phyloP scores from a whole-genome alignment of 352 stramenopile species.

The Phytophthora melonis region DNA sequence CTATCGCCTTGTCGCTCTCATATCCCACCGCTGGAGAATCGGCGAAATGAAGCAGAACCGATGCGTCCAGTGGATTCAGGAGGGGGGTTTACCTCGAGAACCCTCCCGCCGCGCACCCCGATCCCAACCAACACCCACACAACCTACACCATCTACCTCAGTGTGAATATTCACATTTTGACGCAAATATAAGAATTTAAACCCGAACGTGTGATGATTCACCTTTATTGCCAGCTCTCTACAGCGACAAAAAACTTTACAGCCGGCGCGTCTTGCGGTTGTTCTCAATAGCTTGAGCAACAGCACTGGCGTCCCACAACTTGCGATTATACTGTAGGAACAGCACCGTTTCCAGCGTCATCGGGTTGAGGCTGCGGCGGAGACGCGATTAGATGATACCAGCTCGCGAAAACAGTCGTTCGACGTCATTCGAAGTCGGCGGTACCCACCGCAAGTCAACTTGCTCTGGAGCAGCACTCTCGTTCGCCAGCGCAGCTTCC shows the following conservation, averaged over 20 bases:
- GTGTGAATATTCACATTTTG: background rate
- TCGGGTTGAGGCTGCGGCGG: background rate
- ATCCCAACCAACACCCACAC: background rate
- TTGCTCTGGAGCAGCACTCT: background rate
- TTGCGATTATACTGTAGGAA: background rate
- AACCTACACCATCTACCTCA: background rate
- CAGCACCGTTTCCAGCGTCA: background rate
- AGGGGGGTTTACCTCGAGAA: no score
- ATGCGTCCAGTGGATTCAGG: slow-evolving; percentile 7
- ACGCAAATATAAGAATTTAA: no score
- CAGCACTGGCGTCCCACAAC: background rate
- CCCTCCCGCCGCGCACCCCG: no score
- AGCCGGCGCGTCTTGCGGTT: background rate
- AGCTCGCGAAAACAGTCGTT: background rate
- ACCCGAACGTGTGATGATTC: no score
- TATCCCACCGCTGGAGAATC: slow-evolving; percentile 11
- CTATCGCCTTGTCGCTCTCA: slow-evolving; percentile 1
- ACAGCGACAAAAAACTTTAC: background rate
- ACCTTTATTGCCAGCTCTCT: no score
- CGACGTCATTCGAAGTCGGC: background rate
- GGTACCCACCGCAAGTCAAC: background rate
- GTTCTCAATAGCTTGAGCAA: background rate
- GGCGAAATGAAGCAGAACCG: background rate
- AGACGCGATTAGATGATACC: background rate
- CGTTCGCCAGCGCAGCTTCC: background rate